phyloP scores from a whole-genome alignment of 257 asterid species.

The Nyctanthes arbortristis region DNA sequence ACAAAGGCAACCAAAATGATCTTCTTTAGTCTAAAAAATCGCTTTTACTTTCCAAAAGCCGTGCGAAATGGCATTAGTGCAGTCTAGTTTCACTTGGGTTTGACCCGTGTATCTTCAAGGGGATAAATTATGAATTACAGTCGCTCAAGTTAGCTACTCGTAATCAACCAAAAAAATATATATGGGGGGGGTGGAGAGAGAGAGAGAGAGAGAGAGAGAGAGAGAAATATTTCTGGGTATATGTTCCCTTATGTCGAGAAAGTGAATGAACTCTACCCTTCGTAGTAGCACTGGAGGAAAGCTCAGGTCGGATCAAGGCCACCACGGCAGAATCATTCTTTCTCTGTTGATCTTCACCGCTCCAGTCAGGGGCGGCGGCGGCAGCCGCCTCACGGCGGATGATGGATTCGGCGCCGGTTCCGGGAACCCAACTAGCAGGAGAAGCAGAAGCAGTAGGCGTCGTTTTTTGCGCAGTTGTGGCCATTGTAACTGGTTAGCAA shows the following conservation, averaged over 20 bases:
- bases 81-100: too few species aligned
- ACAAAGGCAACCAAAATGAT: too few species aligned
- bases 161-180: too few species aligned
- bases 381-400: slow-evolving; percentile 49
- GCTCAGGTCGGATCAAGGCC: slow-evolving; percentile 44
- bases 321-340: slow-evolving; percentile 37
- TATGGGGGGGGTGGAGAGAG: too few species aligned
- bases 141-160: too few species aligned
- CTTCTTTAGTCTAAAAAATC: too few species aligned
- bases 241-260: not conserved
- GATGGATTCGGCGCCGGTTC: slow-evolving; percentile 23
- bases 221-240: not conserved
- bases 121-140: not conserved
- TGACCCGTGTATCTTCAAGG: too few species aligned
- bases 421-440: slow-evolving; percentile 30
- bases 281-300: slow-evolving; percentile 40
- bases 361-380: slow-evolving; percentile 45
- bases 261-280: slow-evolving; percentile 35
- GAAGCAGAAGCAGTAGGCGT: slow-evolving; percentile 35
- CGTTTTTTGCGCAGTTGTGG: slow-evolving; percentile 87
- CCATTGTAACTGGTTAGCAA: slow-evolving; percentile 86
- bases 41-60: too few species aligned
- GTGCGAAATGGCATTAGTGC: too few species aligned
- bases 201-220: not conserved
- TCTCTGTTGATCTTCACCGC: slow-evolving; percentile 32